Evolutionary conservation across 805 yeast species (phyloP).

Genomic region (Wickerhamiella bombiphila): DNA sequence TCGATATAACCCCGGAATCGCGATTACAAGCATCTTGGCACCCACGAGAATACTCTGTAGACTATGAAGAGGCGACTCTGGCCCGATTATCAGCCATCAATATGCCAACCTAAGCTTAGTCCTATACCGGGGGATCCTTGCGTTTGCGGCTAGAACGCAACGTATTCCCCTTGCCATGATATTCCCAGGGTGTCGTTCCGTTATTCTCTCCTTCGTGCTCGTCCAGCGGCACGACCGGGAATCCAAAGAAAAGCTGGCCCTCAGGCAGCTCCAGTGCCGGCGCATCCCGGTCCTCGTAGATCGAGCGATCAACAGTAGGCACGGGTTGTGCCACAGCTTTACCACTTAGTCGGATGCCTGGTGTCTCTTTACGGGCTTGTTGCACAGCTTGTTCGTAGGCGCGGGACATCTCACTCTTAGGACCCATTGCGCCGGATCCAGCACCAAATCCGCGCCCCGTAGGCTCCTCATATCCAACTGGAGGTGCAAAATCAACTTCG

Average conservation of each 20-base stretch:
- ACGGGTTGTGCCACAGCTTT: slow-evolving; percentile 10
- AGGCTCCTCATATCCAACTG: slow-evolving; percentile 95
- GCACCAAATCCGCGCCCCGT: slow-evolving; percentile 28
- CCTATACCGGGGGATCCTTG: slow-evolving; percentile 21
- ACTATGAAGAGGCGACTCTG: not conserved
- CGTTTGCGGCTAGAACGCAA: slow-evolving; percentile 59
- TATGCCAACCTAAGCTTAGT: not conserved
- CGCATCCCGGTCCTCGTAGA: slow-evolving; percentile 27
- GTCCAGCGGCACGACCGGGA: slow-evolving; percentile 42
- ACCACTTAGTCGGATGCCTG: slow-evolving; percentile 16
- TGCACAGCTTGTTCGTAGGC: slow-evolving; percentile 6
- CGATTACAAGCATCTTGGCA: slow-evolving; percentile 1
- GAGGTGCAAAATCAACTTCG: slow-evolving; percentile 96
- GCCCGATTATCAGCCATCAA: not conserved
- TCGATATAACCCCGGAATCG: slow-evolving; percentile 6
- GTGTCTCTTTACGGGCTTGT: not conserved
- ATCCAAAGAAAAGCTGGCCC: slow-evolving; percentile 88
- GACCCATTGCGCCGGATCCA: slow-evolving; percentile 1
- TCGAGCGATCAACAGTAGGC: slow-evolving; percentile 12
- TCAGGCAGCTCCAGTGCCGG: slow-evolving; percentile 61
- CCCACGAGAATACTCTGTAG: slow-evolving; percentile 4
- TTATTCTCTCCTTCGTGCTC: slow-evolving; percentile 27
- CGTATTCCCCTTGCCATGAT: slow-evolving; percentile 59
- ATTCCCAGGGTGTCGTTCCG: slow-evolving; percentile 29
- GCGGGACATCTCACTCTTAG: slow-evolving; percentile 1